Base-by-base conservation (phyloP, 2,329 filamentous ascomycete genomes). In the Claviceps capensis region DNA sequence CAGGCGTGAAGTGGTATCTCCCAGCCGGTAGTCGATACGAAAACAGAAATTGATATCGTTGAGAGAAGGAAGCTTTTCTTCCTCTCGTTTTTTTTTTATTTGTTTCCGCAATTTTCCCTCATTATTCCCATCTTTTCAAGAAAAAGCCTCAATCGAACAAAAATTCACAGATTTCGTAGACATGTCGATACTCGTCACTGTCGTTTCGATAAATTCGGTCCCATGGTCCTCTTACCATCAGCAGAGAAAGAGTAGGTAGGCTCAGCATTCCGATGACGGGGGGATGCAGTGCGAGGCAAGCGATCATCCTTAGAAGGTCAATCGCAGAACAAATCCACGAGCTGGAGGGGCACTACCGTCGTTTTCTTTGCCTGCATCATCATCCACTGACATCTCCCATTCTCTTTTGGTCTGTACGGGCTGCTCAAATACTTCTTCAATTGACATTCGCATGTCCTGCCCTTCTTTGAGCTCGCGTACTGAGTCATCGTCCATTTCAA, bases 401-500 rank as follows among this genome's bases (percentile, higher is more conserved):
- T 82, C 79, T 38, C 72, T 67, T 61, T 82, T 81, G 41, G 71
- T 59, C 26, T 44, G 45, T 9, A 52, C 40, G 23, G 59, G 47
- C 34, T 61, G 60, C 34, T 71, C 68, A 4, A 65, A 59, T n/a
- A 72, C 61, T 58, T 78, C 73, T 17, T 65, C 64, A 43, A 86
- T 73, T 59, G 93, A 83, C 53, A 86, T 76, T 53, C 83, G 79
- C 85, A 97, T 93, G 62, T 95, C 91, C 66, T 97, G 88, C 36
- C 89, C 90, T 69, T 98, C 93, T 1, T 82, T 79, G 50, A 97
- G 73, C 65, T 91, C 85, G 45, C 79, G 78, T 36, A 97, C 80
- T 47, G 94, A 83, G 56, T 96, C 89, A 62, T 97, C 89, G 61
- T 97, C 93, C 60, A 97, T 78, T 62, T 94, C 81, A 52, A 97